Evolutionary conservation across 2,329 filamentous ascomycete species (phyloP).

Genomic region (Colletotrichum kahawae): DNA sequence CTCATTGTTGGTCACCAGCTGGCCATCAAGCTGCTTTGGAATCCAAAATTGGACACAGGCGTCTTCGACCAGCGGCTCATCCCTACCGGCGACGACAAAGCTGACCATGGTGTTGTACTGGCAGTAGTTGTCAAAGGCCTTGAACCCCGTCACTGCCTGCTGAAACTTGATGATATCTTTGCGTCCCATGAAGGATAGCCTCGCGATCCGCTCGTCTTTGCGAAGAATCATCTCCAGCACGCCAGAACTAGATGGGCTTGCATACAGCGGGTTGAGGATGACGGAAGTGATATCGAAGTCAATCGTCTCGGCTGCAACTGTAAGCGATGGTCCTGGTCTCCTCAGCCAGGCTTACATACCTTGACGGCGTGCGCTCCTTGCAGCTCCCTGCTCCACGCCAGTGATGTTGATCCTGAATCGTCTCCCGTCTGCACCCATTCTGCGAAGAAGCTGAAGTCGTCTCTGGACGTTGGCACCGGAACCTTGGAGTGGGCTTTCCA

Average conservation of each 20-base stretch:
- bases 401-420: slow-evolving; percentile 28
- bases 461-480: slow-evolving; percentile 12
- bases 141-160: slow-evolving; percentile 37
- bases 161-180: slow-evolving; percentile 35
- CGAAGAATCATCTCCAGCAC: slow-evolving; percentile 32
- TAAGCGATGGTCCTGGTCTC: not conserved
- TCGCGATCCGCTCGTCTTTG: slow-evolving; percentile 34
- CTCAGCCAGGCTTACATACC: not conserved
- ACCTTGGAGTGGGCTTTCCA: slow-evolving; percentile 10
- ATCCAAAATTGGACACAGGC: slow-evolving; percentile 38
- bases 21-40: slow-evolving; percentile 30
- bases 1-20: slow-evolving; percentile 28
- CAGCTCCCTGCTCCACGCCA: slow-evolving; percentile 11
- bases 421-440: slow-evolving; percentile 28
- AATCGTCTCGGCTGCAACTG: slow-evolving; percentile 23
- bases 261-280: slow-evolving; percentile 32
- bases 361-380: slow-evolving; percentile 10
- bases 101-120: slow-evolving; percentile 31
- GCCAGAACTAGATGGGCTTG: slow-evolving; percentile 21
- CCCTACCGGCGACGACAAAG: slow-evolving; percentile 30
- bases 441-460: slow-evolving; percentile 24
- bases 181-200: slow-evolving; percentile 29
- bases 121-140: slow-evolving; percentile 30
- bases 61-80: slow-evolving; percentile 27
- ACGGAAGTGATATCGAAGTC: slow-evolving; percentile 35